Percentiles rank a stretch among this genome's conserved stretches.
Evolutionary conservation across 768 basidiomycete species (phyloP).

Genomic region (Pluteus cervinus): DNA sequence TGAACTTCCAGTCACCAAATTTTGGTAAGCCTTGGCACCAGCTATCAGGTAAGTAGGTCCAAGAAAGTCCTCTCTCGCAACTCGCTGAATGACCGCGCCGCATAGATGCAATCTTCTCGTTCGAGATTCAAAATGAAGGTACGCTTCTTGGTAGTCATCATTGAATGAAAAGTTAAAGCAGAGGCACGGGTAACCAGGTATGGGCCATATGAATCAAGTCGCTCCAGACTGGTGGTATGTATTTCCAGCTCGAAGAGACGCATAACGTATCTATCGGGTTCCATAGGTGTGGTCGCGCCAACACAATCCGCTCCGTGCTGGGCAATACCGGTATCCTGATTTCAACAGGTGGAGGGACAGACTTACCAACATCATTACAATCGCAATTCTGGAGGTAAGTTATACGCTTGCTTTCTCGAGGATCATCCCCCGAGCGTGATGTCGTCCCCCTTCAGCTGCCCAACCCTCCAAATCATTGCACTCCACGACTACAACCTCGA

Average conservation of each 20-base stretch:
- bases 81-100: not conserved
- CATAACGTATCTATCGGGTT: too few relatives aligned
- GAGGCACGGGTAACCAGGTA: slow-evolving; percentile 4
- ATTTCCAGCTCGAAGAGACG: not conserved
- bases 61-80: not conserved
- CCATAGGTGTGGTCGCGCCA: slow-evolving; percentile 16
- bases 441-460: slow-evolving; percentile 9
- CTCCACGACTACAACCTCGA: slow-evolving; percentile 33
- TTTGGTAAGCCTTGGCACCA: slow-evolving; percentile 19
- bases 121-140: slow-evolving; percentile 21
- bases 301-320: slow-evolving; percentile 18
- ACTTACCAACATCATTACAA: slow-evolving; percentile 18
- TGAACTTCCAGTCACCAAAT: slow-evolving; percentile 18
- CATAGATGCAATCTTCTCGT: slow-evolving; percentile 18
- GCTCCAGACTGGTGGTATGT: slow-evolving; percentile 20
- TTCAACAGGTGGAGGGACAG: slow-evolving; percentile 19
- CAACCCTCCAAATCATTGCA: slow-evolving; percentile 17
- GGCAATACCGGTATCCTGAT: slow-evolving; percentile 18
- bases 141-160: not conserved
- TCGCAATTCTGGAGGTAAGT: slow-evolving; percentile 18
- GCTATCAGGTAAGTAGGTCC: slow-evolving; percentile 11
- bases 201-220: slow-evolving; percentile 21
- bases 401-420: too few relatives aligned
- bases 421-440: not conserved
- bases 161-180: not conserved